Conservation (phyloP, 1,139 yeast genomes). For the Magnusiomyces sp. region DNA sequence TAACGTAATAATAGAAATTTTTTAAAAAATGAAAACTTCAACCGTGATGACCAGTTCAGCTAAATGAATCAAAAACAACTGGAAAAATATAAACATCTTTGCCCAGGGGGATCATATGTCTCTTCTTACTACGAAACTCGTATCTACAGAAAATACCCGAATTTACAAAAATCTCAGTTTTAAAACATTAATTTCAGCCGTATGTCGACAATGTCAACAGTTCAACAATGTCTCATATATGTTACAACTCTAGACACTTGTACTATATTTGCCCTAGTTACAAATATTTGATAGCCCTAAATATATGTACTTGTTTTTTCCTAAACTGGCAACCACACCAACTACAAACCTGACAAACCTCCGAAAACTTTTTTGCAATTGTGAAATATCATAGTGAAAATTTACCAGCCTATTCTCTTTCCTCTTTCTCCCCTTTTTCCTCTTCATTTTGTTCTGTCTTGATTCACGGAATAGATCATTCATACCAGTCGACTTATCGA, state of each 20-base stretch:
- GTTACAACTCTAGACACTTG: not conserved
- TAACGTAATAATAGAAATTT: too few species aligned
- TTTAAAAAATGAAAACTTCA: too few species aligned
- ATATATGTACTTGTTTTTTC: not conserved
- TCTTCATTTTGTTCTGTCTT: not conserved
- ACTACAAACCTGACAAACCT: not conserved
- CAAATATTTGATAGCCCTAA: not conserved
- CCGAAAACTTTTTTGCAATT: not conserved
- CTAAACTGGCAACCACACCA: too few species aligned
- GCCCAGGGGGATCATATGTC: too few species aligned
- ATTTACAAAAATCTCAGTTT: too few species aligned
- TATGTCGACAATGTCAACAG: too few species aligned
- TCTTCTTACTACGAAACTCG: too few species aligned
- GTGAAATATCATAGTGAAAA: not conserved
- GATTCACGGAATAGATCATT: conserved; percentile 2
- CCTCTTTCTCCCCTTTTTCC: not conserved
- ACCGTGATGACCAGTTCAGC: too few species aligned
- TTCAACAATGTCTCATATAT: not conserved
- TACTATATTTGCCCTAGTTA: not conserved
- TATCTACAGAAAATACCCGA: too few species aligned
- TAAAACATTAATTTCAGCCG: too few species aligned
- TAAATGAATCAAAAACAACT: too few species aligned
- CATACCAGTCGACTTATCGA: conserved; percentile 4
- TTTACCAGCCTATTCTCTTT: not conserved
- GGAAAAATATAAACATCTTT: too few species aligned